Percentiles rank a stretch among this genome's conserved stretches.
These are phyloP conservation scores for Exserohilum turcica DNA, from an alignment of 2,329 filamentous ascomycete genomes.

Conservation along the genomic window DNA sequence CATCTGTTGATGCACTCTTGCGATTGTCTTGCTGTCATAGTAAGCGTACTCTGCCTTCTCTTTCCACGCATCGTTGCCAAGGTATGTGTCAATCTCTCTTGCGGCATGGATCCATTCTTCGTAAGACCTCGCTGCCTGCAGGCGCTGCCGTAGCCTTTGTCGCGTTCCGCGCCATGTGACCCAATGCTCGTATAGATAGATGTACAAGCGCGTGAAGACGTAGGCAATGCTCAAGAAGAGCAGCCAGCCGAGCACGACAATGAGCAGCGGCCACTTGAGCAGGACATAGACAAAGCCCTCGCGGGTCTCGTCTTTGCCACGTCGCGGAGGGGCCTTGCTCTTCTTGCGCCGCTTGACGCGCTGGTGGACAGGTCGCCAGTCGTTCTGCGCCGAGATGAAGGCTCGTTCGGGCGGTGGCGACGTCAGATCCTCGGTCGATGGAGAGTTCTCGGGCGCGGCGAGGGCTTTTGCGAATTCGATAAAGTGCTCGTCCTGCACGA, in stretches of 20 bases:
- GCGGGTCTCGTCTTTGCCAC: conserved; percentile 82
- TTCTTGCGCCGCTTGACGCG: conserved; percentile 60
- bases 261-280: conserved; percentile 88
- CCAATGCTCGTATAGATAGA: conserved; percentile 89
- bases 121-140: conserved; percentile 77
- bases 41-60: conserved; percentile 73
- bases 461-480: conserved; percentile 80
- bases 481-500: conserved; percentile 74
- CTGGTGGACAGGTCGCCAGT: conserved; percentile 90
- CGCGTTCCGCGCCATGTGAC: conserved; percentile 85
- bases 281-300: conserved; percentile 90
- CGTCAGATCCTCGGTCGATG: conserved; percentile 63
- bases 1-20: conserved; percentile 77
- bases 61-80: conserved; percentile 83
- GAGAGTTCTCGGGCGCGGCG: conserved; percentile 76
- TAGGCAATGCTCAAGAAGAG: conserved; percentile 74
- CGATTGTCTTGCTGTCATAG: conserved; percentile 87
- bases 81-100: conserved; percentile 75
- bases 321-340: conserved; percentile 46
- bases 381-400: conserved; percentile 89
- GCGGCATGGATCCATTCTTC: conserved; percentile 82
- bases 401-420: conserved; percentile 52
- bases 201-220: conserved; percentile 82
- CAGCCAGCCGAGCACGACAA: conserved; percentile 82
- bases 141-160: conserved; percentile 69